These are phyloP conservation scores for Boletus vinaceobasis DNA, from an alignment of 768 basidiomycete genomes.

Conservation along the genomic window DNA sequence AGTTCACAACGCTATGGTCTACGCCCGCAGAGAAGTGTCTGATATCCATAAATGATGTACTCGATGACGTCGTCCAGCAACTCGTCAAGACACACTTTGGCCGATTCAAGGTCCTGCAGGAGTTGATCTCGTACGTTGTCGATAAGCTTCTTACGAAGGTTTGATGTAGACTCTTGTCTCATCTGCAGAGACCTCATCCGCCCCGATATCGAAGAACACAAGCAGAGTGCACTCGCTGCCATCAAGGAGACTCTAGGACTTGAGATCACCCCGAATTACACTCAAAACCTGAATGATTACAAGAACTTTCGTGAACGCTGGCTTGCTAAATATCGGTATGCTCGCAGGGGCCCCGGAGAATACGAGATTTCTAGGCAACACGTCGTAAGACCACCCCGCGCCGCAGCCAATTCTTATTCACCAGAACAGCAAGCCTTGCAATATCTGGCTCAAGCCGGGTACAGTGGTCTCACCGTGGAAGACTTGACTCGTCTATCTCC, in stretches of 20 bases:
- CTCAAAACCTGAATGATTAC: conserved; percentile 31
- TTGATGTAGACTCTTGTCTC: not conserved
- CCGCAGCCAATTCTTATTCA: not conserved
- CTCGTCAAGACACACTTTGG: conserved; percentile 38
- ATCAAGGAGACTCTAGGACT: conserved; percentile 35
- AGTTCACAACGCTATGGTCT: conserved; percentile 36
- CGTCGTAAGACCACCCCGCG: not conserved
- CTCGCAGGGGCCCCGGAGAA: not conserved
- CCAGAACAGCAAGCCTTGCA: conserved; percentile 17
- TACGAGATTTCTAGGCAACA: not conserved
- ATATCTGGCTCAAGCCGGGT: conserved; percentile 31
- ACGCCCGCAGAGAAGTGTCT: conserved; percentile 35
- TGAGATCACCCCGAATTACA: conserved; percentile 40
- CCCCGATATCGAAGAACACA: conserved; percentile 29
- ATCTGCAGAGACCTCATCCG: conserved; percentile 26
- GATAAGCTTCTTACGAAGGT: not conserved
- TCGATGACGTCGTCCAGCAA: conserved; percentile 28
- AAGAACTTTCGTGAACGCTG: conserved; percentile 21
- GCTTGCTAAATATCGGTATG: conserved; percentile 23
- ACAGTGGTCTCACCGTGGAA: conserved; percentile 10
- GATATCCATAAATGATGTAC: conserved; percentile 28
- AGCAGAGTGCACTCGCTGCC: conserved; percentile 17
- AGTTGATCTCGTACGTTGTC: conserved; percentile 34
- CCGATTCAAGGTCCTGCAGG: conserved; percentile 36
- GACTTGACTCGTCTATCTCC: conserved; percentile 29